Conservation (phyloP, 176 grass and related monocot genomes). For the Zoysia pacifica region DNA sequence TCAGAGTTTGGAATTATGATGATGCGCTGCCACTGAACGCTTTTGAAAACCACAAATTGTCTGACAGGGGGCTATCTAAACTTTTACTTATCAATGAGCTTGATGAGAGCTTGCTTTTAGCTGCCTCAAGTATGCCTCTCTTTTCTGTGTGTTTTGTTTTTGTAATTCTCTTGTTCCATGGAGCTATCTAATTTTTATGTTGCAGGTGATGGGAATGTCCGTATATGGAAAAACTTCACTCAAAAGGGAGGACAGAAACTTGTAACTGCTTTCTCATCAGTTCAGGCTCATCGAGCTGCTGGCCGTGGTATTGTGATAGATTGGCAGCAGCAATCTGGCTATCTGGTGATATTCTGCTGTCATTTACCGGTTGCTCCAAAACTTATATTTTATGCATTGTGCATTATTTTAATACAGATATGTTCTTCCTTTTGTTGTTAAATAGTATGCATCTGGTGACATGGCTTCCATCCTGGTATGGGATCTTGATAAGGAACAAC, state of each 20-base stretch:
- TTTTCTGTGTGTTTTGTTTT: slow-evolving; percentile 11
- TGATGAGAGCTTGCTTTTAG: slow-evolving; percentile 95
- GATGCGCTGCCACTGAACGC: slow-evolving; percentile 69
- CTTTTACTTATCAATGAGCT: slow-evolving; percentile 92
- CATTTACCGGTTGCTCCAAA: not conserved
- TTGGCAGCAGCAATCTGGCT: slow-evolving; percentile 97
- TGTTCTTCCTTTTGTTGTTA: slow-evolving; percentile 30
- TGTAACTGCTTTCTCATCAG: slow-evolving; percentile 91
- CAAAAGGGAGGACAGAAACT: slow-evolving; percentile 78
- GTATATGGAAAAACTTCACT: slow-evolving; percentile 87
- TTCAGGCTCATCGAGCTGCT: slow-evolving; percentile 61
- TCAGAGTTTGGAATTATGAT: slow-evolving; percentile 94
- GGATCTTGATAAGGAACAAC: slow-evolving; percentile 96
- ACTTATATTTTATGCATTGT: slow-evolving; percentile 9
- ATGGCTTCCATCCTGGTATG: slow-evolving; percentile 72
- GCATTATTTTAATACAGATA: slow-evolving; percentile 23
- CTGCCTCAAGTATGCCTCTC: slow-evolving; percentile 71
- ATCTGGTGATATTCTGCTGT: slow-evolving; percentile 60
- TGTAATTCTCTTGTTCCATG: slow-evolving; percentile 24
- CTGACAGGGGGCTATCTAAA: slow-evolving; percentile 88
- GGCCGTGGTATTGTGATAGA: slow-evolving; percentile 69
- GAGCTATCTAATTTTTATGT: slow-evolving; percentile 27
- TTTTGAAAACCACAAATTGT: slow-evolving; percentile 82
- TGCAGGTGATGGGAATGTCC: slow-evolving; percentile 94
- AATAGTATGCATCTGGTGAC: slow-evolving; percentile 89